These are phyloP conservation scores for Auriscalpium microsporum DNA, from an alignment of 768 basidiomycete genomes.

Conservation along the genomic window DNA sequence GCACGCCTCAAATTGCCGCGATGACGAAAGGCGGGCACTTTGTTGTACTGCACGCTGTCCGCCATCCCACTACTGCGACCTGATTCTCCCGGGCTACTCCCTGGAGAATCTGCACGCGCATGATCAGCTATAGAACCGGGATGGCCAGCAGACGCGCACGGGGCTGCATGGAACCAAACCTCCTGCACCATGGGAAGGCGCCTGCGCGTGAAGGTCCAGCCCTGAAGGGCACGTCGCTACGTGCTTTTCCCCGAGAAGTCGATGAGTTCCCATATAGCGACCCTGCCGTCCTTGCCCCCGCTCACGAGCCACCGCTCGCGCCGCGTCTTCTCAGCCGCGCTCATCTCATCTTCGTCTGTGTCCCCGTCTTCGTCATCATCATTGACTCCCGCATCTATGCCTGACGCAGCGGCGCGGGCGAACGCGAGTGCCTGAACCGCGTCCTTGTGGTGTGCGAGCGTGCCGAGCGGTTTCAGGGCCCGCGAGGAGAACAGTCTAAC, in stretches of 20 bases:
- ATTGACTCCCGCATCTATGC: background rate
- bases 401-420: constrained; percentile 23
- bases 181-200: no score
- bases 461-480: constrained; percentile 75
- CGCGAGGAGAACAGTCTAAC: constrained; percentile 78
- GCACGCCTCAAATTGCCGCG: no score
- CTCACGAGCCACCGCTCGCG: constrained; percentile 14
- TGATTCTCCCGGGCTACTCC: no score
- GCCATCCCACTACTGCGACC: no score
- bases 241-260: constrained; percentile 2
- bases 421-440: constrained; percentile 73
- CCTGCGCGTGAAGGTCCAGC: no score
- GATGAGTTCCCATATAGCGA: constrained; percentile 13
- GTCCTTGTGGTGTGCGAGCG: constrained; percentile 73
- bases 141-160: no score
- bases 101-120: no score
- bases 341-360: constrained; percentile 6
- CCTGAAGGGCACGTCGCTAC: background rate
- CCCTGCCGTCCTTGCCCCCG: constrained; percentile 13
- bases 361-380: background rate
- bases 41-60: no score
- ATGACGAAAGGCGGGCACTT: no score
- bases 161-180: no score
- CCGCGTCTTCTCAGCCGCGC: constrained; percentile 5
- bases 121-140: no score